phyloP scores from a whole-genome alignment of 257 asterid genomes.

The Solanum chaucha region DNA sequence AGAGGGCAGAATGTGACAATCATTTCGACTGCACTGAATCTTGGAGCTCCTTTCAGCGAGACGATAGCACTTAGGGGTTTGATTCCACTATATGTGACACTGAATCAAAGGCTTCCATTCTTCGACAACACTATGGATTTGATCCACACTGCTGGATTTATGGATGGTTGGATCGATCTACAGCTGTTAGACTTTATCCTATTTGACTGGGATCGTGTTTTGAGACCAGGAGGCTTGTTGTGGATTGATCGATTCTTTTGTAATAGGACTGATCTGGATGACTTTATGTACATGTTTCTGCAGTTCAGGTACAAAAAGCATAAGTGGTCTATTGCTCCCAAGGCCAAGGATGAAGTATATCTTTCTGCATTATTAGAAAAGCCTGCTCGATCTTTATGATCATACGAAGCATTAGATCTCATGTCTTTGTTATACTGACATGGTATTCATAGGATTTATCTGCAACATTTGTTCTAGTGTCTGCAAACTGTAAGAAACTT shows the following conservation, averaged over 20 bases:
- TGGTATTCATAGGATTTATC: not conserved
- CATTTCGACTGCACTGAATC: conserved; percentile 61
- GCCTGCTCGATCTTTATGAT: conserved; percentile 66
- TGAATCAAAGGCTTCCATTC: conserved; percentile 83
- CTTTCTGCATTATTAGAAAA: conserved; percentile 85
- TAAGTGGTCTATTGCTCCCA: conserved; percentile 65
- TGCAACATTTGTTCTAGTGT: not conserved
- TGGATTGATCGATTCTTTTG: conserved; percentile 86
- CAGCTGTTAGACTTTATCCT: conserved; percentile 67
- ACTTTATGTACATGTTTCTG: conserved; percentile 77
- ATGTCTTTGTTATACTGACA: not conserved
- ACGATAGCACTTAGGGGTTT: conserved; percentile 75
- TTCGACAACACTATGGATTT: conserved; percentile 86
- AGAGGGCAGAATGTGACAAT: conserved; percentile 65
- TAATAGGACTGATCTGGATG: conserved; percentile 69
- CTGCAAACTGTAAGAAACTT: not conserved
- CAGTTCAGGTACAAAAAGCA: conserved; percentile 87
- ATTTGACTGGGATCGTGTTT: conserved; percentile 81
- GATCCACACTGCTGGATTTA: conserved; percentile 71
- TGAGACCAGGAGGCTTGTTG: conserved; percentile 82
- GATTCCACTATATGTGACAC: conserved; percentile 55
- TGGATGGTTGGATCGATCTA: conserved; percentile 93
- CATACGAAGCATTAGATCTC: not conserved
- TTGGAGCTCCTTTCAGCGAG: conserved; percentile 89
- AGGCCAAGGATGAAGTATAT: conserved; percentile 67